Conservation (phyloP, 179 eudicot species). For the Patellifolia procumbens region DNA sequence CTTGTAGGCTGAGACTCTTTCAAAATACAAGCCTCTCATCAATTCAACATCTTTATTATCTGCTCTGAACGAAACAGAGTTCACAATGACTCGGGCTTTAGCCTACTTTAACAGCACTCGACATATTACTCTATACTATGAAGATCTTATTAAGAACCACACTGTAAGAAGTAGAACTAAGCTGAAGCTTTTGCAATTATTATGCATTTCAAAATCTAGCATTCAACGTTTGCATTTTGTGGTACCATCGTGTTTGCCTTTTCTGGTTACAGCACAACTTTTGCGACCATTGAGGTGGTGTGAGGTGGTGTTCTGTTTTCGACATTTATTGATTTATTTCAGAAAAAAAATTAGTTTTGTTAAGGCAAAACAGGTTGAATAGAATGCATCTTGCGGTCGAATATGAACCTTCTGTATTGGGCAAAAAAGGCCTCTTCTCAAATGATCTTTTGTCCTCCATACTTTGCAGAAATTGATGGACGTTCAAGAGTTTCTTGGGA, state of each 20-base stretch:
- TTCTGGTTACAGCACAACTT: neutral
- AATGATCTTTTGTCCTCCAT: neutral
- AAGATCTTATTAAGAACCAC: slow-evolving; percentile 66
- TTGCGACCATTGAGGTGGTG: neutral
- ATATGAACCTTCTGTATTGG: too few species aligned
- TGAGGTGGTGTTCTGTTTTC: too few species aligned
- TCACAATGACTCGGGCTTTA: slow-evolving; percentile 45
- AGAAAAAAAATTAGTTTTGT: neutral
- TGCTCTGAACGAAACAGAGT: slow-evolving; percentile 59
- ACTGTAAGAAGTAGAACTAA: slow-evolving; percentile 55
- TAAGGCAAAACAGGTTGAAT: too few species aligned
- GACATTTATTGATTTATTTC: too few species aligned
- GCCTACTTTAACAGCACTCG: slow-evolving; percentile 62
- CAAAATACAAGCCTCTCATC: slow-evolving; percentile 69
- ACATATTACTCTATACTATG: slow-evolving; percentile 70
- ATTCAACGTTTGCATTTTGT: neutral
- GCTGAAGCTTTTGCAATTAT: neutral
- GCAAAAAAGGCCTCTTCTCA: neutral
- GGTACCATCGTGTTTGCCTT: neutral
- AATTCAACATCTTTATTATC: slow-evolving; percentile 56
- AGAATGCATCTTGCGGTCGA: too few species aligned
- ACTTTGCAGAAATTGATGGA: slow-evolving; percentile 52
- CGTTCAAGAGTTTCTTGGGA: slow-evolving; percentile 54
- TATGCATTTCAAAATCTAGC: neutral
- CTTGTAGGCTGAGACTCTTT: slow-evolving; percentile 71